These are phyloP conservation scores for Lathyrus oleraceus DNA, from an alignment of 306 rosid genomes.

Conservation along the genomic window DNA sequence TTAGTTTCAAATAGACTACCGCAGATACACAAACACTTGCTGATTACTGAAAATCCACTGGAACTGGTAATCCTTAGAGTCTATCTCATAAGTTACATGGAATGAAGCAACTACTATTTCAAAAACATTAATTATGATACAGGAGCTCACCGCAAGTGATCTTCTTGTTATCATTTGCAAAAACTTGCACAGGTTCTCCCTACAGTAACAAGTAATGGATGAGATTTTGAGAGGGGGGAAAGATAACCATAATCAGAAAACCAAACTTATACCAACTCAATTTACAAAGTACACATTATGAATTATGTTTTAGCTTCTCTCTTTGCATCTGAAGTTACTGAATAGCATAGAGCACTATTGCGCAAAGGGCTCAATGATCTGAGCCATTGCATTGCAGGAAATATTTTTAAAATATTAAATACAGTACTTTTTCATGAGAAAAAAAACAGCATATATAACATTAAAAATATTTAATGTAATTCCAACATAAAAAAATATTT, in stretches of 20 bases:
- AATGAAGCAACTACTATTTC: slow-evolving; percentile 11
- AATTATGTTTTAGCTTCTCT: slow-evolving; percentile 1
- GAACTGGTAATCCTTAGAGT: slow-evolving; percentile 15
- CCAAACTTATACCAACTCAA: slow-evolving; percentile 12
- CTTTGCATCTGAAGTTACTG: slow-evolving; percentile 3
- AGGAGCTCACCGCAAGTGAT: slow-evolving; percentile 75
- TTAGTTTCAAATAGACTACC: slow-evolving; percentile 13
- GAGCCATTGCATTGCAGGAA: slow-evolving; percentile 15
- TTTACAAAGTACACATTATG: slow-evolving; percentile 27
- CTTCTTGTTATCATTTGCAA: slow-evolving; percentile 74
- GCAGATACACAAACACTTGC: not conserved
- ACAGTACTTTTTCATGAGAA: not conserved
- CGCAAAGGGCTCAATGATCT: slow-evolving; percentile 7
- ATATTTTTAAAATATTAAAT: not conserved
- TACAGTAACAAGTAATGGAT: slow-evolving; percentile 45
- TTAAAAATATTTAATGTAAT: slow-evolving; percentile 6
- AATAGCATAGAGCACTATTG: slow-evolving; percentile 19
- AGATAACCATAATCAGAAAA: slow-evolving; percentile 18
- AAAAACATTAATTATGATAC: slow-evolving; percentile 20
- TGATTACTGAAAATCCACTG: not conserved
- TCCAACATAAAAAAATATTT: not conserved
- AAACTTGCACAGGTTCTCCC: slow-evolving; percentile 96
- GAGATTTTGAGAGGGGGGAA: not conserved
- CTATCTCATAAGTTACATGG: slow-evolving; percentile 18
- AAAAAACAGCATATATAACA: slow-evolving; percentile 15